These are phyloP conservation scores for Zychaea mexicana DNA, from an alignment of 371 early-diverging fungal genomes.

Conservation along the genomic window DNA sequence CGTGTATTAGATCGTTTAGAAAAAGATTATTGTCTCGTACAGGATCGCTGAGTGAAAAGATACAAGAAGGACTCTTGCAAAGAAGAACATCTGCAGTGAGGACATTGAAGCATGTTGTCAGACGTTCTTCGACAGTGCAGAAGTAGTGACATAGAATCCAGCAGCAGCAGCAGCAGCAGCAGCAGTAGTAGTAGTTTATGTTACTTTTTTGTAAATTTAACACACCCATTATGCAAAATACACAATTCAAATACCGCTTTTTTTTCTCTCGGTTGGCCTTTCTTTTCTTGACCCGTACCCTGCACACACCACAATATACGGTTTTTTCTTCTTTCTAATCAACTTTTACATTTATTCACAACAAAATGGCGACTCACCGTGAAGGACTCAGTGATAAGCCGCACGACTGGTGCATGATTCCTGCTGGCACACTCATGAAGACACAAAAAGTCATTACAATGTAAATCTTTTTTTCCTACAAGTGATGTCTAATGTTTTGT, in stretches of 20 bases:
- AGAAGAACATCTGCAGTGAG: neutral
- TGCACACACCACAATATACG: neutral
- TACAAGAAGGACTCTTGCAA: neutral
- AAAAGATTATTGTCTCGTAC: neutral
- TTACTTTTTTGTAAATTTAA: too few species aligned
- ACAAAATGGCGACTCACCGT: conserved; percentile 34
- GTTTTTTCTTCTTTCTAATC: conserved; percentile 4
- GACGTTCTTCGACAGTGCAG: neutral
- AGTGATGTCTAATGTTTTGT: too few species aligned
- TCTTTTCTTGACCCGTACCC: neutral
- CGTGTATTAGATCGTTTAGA: neutral
- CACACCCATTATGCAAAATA: too few species aligned
- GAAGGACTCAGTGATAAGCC: conserved; percentile 61
- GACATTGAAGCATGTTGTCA: neutral
- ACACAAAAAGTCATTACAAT: conserved; percentile 59
- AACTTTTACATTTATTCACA: neutral
- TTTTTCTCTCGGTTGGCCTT: neutral
- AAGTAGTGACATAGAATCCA: neutral
- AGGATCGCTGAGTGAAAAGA: neutral
- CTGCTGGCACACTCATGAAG: conserved; percentile 46
- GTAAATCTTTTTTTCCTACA: conserved; percentile 33
- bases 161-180: neutral
- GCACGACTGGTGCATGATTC: conserved; percentile 63
- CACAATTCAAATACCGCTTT: neutral
- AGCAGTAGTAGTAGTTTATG: too few species aligned